Evolutionary conservation across 2,329 filamentous ascomycete species (phyloP).

Genomic region (Aspergillus texensis): DNA sequence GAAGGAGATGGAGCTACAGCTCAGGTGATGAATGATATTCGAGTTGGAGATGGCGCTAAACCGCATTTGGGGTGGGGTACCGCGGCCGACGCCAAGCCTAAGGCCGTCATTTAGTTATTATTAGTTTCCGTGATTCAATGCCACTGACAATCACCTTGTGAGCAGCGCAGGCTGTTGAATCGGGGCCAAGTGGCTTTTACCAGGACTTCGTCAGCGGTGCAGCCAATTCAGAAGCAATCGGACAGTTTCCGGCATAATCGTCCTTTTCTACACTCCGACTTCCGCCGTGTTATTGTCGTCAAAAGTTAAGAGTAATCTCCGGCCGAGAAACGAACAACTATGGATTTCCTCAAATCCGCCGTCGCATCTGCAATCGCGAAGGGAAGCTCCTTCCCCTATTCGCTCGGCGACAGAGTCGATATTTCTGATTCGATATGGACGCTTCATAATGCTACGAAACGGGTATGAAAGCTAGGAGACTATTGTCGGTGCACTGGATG

Average conservation of each 20-base stretch:
- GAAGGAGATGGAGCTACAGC: conserved; percentile 1
- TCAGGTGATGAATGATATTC: background rate
- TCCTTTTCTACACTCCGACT: background rate
- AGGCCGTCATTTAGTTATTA: conserved; percentile 1
- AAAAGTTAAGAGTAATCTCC: background rate
- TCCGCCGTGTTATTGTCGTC: background rate
- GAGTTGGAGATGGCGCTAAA: conserved; percentile 18
- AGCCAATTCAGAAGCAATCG: background rate
- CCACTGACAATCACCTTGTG: conserved; percentile 1
- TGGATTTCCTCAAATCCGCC: conserved; percentile 98
- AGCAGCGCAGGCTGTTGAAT: background rate
- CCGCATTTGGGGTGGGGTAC: conserved; percentile 27
- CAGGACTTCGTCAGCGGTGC: background rate
- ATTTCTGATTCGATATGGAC: conserved; percentile 94
- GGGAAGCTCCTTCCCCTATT: conserved; percentile 89
- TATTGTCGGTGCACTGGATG: background rate
- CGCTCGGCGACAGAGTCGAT: conserved; percentile 89
- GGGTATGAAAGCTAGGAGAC: conserved; percentile 57
- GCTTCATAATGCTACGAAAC: conserved; percentile 90
- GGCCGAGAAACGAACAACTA: conserved; percentile 43
- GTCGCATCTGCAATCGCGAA: conserved; percentile 96
- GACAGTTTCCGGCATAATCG: background rate
- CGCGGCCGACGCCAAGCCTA: conserved; percentile 7
- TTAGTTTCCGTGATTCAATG: background rate
- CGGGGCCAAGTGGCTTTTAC: background rate